Evolutionary conservation across 148 eudicot genomes (phyloP).

Genomic region (Heliamphora exappendiculata): DNA sequence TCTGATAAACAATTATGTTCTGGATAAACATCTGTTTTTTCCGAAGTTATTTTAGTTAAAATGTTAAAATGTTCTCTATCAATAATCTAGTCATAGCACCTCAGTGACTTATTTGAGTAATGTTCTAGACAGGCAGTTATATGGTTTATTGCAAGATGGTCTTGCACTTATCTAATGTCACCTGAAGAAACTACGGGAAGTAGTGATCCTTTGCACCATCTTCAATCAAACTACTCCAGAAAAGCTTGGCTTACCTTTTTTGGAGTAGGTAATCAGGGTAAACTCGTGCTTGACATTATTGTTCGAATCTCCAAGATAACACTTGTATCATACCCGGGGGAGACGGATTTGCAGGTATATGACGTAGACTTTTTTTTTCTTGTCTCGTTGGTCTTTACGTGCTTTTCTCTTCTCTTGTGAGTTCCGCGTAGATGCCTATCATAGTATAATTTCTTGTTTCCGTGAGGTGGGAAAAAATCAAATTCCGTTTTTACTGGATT

Average conservation of each 20-base stretch:
- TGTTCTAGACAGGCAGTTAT: slow-evolving; percentile 59
- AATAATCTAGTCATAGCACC: background rate
- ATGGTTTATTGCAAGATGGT: slow-evolving; percentile 97
- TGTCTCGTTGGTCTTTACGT: background rate
- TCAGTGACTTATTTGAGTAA: slow-evolving; percentile 12
- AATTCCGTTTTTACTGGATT: background rate
- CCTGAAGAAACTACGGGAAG: slow-evolving; percentile 35
- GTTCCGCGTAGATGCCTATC: background rate
- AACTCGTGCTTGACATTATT: slow-evolving; percentile 51
- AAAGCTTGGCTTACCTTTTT: slow-evolving; percentile 47
- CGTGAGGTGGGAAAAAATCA: background rate
- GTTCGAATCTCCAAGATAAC: slow-evolving; percentile 62
- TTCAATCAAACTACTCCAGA: slow-evolving; percentile 28
- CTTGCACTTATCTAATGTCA: slow-evolving; percentile 75
- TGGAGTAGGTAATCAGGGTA: slow-evolving; percentile 67
- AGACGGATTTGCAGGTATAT: slow-evolving; percentile 87
- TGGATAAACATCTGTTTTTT: background rate
- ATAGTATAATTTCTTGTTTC: background rate
- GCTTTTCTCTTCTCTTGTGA: slow-evolving; percentile 1
- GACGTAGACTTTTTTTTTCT: background rate
- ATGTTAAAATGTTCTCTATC: background rate
- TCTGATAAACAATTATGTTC: background rate
- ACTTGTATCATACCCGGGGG: slow-evolving; percentile 77
- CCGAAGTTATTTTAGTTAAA: background rate
- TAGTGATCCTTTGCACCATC: slow-evolving; percentile 18